Conservation (phyloP, 169 alveolate genomes). For the Cyclospora cayetanensis region DNA sequence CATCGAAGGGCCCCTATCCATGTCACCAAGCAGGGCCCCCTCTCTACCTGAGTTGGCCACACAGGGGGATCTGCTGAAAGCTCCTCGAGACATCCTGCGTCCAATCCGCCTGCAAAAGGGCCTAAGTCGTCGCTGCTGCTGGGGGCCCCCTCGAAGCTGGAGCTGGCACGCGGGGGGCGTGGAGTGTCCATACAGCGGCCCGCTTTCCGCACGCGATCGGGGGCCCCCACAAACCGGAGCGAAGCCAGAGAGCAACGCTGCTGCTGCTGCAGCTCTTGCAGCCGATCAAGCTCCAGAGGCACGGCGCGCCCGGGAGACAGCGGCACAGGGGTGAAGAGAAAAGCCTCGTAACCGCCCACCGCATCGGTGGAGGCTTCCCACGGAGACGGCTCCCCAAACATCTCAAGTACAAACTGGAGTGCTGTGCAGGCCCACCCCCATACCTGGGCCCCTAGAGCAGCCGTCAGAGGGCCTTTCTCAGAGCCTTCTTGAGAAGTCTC, state of each 20-base stretch:
- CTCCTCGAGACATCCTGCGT: neutral
- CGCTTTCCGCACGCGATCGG: neutral
- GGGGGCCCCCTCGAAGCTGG: slow-evolving; percentile 14
- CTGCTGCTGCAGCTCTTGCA: slow-evolving; percentile 7
- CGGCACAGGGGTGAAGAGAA: neutral
- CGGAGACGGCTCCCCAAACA: neutral
- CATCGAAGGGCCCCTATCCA: slow-evolving; percentile 26
- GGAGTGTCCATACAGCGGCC: neutral
- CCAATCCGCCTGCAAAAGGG: neutral
- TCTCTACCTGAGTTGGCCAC: neutral
- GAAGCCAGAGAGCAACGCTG: slow-evolving; percentile 1
- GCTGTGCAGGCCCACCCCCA: neutral
- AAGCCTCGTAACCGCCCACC: slow-evolving; percentile 20
- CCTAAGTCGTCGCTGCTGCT: neutral
- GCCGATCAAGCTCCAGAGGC: neutral
- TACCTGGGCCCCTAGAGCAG: neutral
- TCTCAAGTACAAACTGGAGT: too few species aligned
- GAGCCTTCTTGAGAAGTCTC: neutral
- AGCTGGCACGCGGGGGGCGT: neutral
- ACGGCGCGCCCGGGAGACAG: neutral
- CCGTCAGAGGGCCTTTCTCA: neutral
- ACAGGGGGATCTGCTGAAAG: neutral
- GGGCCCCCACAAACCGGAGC: neutral
- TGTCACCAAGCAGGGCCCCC: slow-evolving; percentile 19
- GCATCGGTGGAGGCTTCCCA: neutral